Evolutionary conservation across 208 protist genomes (phyloP), one percentile per base, ranked within the genome.

Genomic region (Acanthamoeba culbertsoni): DNA sequence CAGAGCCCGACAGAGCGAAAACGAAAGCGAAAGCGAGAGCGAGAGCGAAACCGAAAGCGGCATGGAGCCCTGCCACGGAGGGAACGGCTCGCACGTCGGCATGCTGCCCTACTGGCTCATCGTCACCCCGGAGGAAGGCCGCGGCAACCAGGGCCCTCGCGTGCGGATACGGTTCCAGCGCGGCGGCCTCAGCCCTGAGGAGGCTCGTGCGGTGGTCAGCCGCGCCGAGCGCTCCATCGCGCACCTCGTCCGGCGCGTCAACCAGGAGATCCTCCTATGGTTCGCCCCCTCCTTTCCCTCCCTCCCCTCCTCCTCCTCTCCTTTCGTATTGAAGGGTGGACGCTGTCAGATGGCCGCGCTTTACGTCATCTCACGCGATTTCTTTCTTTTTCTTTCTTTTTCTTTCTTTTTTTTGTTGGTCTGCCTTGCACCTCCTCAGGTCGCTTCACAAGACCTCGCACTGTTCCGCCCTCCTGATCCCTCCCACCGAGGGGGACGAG

Each of bases 371-470:
- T n/a, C n/a, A n/a, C n/a, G n/a, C n/a, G n/a, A n/a, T n/a, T n/a
- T 37, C 33, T 37, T 26, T 37, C 10, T 73, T n/a, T 40, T 26
- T 28, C 28, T 40, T 12, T 28, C 12, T 10, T 28, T n/a, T 73
- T 7, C 28, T 73, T 28, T 7, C 10, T 10, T 37, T 10, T n/a
- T 12, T 48, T 0, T 31, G 40, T 62, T 42, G 8, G 43, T 63
- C n/a, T 45, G 26, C n/a, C 8, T 82, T 23, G 8, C 68, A 14
- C 23, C 23, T 59, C 51, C 14, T n/a, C 51, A 79, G 68, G 68
- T 92, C 86, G 8, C 31, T 92, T n/a, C 63, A 92, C 59, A 92
- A 92, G 31, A 92, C 86, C 20, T 79, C 55, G 20, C 86, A 92
- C 45, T 92, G 86, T n/a, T 63, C 45, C 7, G 62, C 62, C 18